A percentile compares a stretch with the other conserved stretches of the same genome.
These are phyloP conservation scores for Teunomyces stri DNA, from an alignment of 805 yeast genomes.

Conservation along the genomic window DNA sequence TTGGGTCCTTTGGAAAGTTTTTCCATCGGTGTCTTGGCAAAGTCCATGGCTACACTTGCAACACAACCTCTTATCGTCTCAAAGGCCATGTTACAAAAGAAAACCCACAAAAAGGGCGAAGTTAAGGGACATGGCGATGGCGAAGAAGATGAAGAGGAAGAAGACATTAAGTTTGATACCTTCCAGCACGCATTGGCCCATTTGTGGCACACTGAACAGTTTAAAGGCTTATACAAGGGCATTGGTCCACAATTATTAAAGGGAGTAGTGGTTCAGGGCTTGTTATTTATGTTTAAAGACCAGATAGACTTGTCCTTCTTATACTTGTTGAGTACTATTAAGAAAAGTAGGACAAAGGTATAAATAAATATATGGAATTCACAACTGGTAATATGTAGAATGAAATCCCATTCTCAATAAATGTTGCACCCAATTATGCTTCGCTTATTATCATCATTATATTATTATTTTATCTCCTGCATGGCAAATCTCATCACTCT, in stretches of 20 bases:
- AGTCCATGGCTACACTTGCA: constrained; percentile 72
- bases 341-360: constrained; percentile 11
- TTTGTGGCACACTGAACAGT: constrained; percentile 62
- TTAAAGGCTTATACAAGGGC: constrained; percentile 72
- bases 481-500: not conserved
- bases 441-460: too few species aligned
- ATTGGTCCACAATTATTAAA: constrained; percentile 74
- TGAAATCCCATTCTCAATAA: not conserved
- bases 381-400: not conserved
- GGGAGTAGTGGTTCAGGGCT: constrained; percentile 82
- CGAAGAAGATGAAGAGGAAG: constrained; percentile 27
- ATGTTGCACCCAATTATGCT: not conserved
- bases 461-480: too few species aligned
- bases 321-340: constrained; percentile 28
- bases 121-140: constrained; percentile 24
- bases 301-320: constrained; percentile 48
- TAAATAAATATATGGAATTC: not conserved
- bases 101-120: constrained; percentile 16
- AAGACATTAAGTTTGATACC: constrained; percentile 46
- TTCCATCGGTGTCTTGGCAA: constrained; percentile 73
- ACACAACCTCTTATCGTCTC: constrained; percentile 87
- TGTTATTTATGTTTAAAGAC: constrained; percentile 78
- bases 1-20: constrained; percentile 66
- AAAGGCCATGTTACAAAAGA: constrained; percentile 74
- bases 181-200: constrained; percentile 64